A percentile compares a stretch with the other conserved stretches of the same genome.
Conservation (phyloP, 768 basidiomycete genomes). For the Amanita jacksonii region DNA sequence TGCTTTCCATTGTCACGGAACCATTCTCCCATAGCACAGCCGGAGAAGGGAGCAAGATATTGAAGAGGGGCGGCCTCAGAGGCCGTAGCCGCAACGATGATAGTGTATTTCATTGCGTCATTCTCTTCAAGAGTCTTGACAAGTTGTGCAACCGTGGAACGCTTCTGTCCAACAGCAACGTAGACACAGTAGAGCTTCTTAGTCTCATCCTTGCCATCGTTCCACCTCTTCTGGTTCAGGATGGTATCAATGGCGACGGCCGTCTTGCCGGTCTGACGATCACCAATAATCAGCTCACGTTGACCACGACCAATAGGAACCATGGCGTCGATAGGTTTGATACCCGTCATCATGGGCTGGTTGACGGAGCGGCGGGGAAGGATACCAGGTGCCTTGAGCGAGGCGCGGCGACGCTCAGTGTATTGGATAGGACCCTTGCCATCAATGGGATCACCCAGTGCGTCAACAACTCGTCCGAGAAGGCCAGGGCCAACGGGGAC, state of each 20-base stretch:
- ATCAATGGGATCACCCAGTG: constrained; percentile 99
- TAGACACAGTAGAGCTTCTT: constrained; percentile 99
- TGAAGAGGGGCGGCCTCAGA: constrained; percentile 99
- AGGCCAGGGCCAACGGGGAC: constrained; percentile 96
- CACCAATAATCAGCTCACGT: constrained; percentile 99
- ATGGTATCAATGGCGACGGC: constrained; percentile 99
- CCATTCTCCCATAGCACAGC: constrained; percentile 99
- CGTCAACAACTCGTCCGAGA: constrained; percentile 98
- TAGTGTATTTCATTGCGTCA: constrained; percentile 99
- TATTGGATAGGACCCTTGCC: constrained; percentile 97
- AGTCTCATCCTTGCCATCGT: constrained; percentile 91
- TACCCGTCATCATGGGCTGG: constrained; percentile 99
- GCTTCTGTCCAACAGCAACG: constrained; percentile 98
- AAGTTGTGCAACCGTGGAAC: constrained; percentile 98
- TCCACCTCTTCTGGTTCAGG: constrained; percentile 99
- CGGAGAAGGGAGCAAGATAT: constrained; percentile 99
- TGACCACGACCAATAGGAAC: constrained; percentile 99
- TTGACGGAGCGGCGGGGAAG: constrained; percentile 98
- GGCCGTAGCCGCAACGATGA: constrained; percentile 98
- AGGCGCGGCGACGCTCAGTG: constrained; percentile 91
- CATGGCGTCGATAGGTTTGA: constrained; percentile 99
- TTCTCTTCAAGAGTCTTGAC: constrained; percentile 99
- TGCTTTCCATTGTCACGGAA: constrained; percentile 99
- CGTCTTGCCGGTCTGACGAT: constrained; percentile 99
- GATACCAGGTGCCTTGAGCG: constrained; percentile 98